Conservation (phyloP, 139 green algal genomes). For the Asterochloris erici region DNA sequence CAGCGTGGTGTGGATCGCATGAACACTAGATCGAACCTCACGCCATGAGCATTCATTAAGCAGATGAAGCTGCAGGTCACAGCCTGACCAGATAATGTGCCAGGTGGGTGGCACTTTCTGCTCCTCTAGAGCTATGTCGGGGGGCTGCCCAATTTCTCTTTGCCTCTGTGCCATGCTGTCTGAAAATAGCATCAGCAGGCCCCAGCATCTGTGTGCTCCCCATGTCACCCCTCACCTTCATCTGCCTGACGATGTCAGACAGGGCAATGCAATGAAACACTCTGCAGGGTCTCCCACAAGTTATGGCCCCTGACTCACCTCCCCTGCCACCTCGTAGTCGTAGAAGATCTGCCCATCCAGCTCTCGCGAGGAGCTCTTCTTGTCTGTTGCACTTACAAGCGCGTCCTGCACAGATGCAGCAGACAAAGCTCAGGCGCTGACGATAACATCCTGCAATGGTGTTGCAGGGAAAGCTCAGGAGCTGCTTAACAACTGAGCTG, state of each 20-base stretch:
- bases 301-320: slow-evolving; percentile 28
- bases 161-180: neutral
- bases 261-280: no score
- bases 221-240: neutral
- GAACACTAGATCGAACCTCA: neutral
- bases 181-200: neutral
- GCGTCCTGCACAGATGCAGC: slow-evolving; percentile 39
- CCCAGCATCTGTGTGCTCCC: neutral
- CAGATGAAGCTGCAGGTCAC: neutral
- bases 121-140: neutral
- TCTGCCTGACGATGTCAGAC: no score
- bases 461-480: neutral
- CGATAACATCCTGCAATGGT: neutral
- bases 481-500: no score
- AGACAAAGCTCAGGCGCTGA: neutral
- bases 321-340: slow-evolving; percentile 67
- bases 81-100: no score
- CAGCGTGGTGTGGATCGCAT: neutral
- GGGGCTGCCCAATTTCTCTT: no score
- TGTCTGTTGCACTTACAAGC: slow-evolving; percentile 36
- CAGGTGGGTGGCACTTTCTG: neutral
- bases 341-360: slow-evolving; percentile 69
- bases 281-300: neutral
- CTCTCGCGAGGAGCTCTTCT: slow-evolving; percentile 32
- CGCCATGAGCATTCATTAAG: neutral